Evolutionary conservation across 2,329 filamentous ascomycete genomes (phyloP), one percentile per base, ranked within the genome.

Genomic region (Aurifilum marmelostoma): DNA sequence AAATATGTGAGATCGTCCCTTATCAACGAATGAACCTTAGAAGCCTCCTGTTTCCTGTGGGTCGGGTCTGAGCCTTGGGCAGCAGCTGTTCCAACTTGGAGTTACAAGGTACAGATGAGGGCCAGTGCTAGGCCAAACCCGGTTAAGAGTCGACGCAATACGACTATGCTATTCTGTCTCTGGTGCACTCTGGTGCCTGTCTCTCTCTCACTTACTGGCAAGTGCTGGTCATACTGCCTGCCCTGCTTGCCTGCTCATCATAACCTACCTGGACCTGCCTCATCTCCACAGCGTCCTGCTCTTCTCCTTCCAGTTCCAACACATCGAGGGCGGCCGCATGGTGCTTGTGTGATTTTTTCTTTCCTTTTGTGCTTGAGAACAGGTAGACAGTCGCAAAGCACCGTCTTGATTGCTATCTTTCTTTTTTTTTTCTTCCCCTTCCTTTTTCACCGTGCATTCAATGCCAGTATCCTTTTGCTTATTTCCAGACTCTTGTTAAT

Each of bases 251-350:
- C 54, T 68, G 66, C 69, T 54, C 63, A 63, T 63, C 69, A 67
- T n/a, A 56, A 64, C 63, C 37, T 60, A 62, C 63, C 37, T 52
- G 8, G 56, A 37, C 56, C 32, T 59, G 37, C 56, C 56, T 59
- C 32, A 37, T 59, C 37, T 59, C 56, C 29, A 37, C 56, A 21
- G 14, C 27, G 24, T 56, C 63, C 34, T 34, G 4, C 8, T n/a
- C 47, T 61, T 65, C 65, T 61, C 62, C 65, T 62, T 66, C 65
- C 67, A 67, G 52, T 65, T 65, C 67, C 61, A 52, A 60, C 58
- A 39, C 61, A 34, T 63, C 29, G 27, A 56, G 37, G 37, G 5
- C 37, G 56, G 47, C 58, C 56, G 60, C 63, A 58, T 50, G 47
- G 69, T 58, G 66, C 56, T 66, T 65, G 62, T 68, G 62, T 47